Evolutionary conservation across 495 filamentous ascomycete species (phyloP), one percentile per base, ranked within the genome.

Genomic region (Penicillium canariense): DNA sequence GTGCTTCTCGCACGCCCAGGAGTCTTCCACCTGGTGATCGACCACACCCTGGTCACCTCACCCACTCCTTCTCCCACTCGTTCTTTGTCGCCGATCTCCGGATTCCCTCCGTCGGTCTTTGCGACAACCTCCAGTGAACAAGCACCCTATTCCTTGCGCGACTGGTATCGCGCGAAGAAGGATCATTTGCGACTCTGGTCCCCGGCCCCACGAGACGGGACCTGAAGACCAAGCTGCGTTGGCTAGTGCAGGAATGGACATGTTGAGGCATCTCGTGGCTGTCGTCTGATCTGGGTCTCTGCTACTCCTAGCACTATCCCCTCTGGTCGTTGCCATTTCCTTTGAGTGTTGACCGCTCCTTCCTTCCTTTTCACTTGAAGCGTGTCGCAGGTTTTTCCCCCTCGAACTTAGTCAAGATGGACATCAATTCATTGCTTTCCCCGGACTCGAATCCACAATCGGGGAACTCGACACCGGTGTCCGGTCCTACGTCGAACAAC

Each of bases 351-450:
- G 30, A 15, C 56, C 52, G 23, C 47, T 65, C 46, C 36, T 60
- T 55, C 43, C 22, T 31, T 62, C 44, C 48, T 40, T n/a, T 58
- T 27, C 42, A 48, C 15, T 20, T 28, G 25, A 20, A 45, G 39
- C 28, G 44, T 57, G 53, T 57, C 17, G 53, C 43, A 30, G 43
- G 20, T 30, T 43, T 42, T 36, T 26, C 18, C 26, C 5, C 46
- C 18, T 34, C 46, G 32, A 47, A 28, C 36, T 30, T n/a, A 42
- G 4, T 27, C 51, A 73, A 63, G 45, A 89, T 89, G 86, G 84
- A 89, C 62, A 89, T 89, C 76, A 85, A 78, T 71, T 85, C 82
- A 26, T 79, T 89, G 40, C 80, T 89, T 56, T 88, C 86, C 54
- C 84, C 86, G 68, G 83, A 88, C 50, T 78, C 83, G 49, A 78